A percentile compares a stretch with the other conserved stretches of the same genome.
Conservation (phyloP, 1,284 basidiomycete species). For the Leccinum fuscescens region DNA sequence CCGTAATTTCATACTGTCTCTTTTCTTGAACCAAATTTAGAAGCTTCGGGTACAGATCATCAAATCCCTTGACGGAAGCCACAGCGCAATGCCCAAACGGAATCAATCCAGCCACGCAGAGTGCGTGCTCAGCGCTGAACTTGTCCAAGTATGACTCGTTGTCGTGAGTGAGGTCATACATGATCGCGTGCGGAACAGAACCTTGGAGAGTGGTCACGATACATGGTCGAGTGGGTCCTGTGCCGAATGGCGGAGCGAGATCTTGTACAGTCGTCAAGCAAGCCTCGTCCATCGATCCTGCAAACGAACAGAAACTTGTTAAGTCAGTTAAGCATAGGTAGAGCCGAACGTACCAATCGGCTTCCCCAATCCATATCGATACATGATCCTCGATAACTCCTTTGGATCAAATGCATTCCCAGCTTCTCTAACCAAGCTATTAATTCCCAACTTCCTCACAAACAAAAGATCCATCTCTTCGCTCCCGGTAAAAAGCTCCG, state of each 20-base stretch:
- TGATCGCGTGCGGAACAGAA: constrained; percentile 83
- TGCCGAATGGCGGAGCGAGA: constrained; percentile 73
- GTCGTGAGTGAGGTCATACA: constrained; percentile 95
- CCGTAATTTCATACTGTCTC: constrained; percentile 68
- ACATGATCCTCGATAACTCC: constrained; percentile 82
- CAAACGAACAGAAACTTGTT: neutral
- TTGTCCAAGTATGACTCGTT: constrained; percentile 90
- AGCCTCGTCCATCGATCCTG: constrained; percentile 88
- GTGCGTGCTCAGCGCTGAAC: constrained; percentile 87
- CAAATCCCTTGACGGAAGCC: constrained; percentile 93
- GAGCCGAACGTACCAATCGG: constrained; percentile 65
- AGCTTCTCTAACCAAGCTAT: constrained; percentile 88
- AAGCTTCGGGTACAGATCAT: constrained; percentile 92
- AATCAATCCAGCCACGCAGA: constrained; percentile 87
- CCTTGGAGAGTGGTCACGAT: constrained; percentile 79
- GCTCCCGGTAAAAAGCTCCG: constrained; percentile 95
- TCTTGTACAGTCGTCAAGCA: constrained; percentile 78
- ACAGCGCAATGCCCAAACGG: constrained; percentile 85
- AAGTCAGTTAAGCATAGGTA: neutral
- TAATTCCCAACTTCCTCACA: constrained; percentile 87
- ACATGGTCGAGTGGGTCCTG: constrained; percentile 72
- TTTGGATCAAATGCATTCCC: constrained; percentile 88
- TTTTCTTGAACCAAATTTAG: constrained; percentile 85
- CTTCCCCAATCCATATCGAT: constrained; percentile 86
- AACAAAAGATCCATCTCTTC: constrained; percentile 92